phyloP scores from a whole-genome alignment of 1,139 yeast species.

The Hansenula sp. region DNA sequence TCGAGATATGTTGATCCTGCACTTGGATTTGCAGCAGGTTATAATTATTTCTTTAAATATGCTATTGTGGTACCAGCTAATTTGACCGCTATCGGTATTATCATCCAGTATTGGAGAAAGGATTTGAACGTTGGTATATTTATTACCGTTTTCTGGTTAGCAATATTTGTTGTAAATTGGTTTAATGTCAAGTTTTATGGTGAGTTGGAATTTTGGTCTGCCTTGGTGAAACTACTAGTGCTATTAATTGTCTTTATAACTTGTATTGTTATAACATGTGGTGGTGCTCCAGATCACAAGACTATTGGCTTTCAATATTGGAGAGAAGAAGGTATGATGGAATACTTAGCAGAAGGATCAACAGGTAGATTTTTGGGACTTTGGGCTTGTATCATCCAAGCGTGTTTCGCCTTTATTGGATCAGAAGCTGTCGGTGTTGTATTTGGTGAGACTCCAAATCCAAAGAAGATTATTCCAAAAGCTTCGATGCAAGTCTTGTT shows the following conservation, averaged over 20 bases:
- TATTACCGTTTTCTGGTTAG: constrained; percentile 55
- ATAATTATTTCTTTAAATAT: constrained; percentile 58
- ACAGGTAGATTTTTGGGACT: constrained; percentile 53
- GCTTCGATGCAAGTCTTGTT: constrained; percentile 68
- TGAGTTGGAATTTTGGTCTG: constrained; percentile 66
- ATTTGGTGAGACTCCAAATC: constrained; percentile 72
- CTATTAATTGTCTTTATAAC: constrained; percentile 50
- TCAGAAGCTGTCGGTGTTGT: constrained; percentile 74
- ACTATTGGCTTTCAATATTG: constrained; percentile 49
- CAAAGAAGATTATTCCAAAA: constrained; percentile 64
- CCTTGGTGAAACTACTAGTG: constrained; percentile 53
- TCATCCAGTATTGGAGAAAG: constrained; percentile 59
- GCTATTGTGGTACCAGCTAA: constrained; percentile 40
- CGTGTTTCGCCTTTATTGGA: constrained; percentile 41
- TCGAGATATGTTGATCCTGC: constrained; percentile 59
- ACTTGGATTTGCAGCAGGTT: constrained; percentile 57
- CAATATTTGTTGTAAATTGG: constrained; percentile 47
- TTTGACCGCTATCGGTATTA: constrained; percentile 34
- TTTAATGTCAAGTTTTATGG: constrained; percentile 57
- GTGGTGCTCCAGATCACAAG: constrained; percentile 35
- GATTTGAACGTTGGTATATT: constrained; percentile 55
- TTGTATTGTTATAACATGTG: constrained; percentile 45
- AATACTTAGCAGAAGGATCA: too few species aligned
- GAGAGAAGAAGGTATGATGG: too few species aligned
- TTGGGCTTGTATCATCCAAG: constrained; percentile 29